Conservation (phyloP, 805 yeast genomes). For the Clavispora asparagi region DNA sequence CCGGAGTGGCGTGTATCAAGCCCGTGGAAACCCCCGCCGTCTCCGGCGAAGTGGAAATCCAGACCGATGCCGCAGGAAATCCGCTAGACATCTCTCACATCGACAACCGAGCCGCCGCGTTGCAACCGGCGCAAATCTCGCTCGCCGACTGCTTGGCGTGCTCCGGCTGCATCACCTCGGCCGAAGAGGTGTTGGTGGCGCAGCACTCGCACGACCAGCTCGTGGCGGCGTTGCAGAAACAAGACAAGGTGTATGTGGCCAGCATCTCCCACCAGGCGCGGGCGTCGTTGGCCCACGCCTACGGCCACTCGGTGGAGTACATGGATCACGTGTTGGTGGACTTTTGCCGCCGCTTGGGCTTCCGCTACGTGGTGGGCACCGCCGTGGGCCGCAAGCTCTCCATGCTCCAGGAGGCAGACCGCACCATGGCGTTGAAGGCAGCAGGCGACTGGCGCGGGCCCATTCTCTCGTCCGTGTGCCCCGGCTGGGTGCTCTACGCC, state of each 20-base stretch:
- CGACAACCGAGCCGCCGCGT: conserved; percentile 44
- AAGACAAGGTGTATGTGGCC: conserved; percentile 47
- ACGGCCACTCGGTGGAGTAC: conserved; percentile 43
- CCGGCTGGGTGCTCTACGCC: conserved; percentile 94
- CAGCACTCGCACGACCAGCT: conserved; percentile 85
- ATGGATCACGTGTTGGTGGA: conserved; percentile 59
- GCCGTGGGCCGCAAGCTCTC: conserved; percentile 75
- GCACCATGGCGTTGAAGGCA: conserved; percentile 41
- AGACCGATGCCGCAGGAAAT: conserved; percentile 52
- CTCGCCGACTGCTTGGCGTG: conserved; percentile 94
- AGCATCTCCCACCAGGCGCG: conserved; percentile 85
- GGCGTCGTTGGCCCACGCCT: conserved; percentile 73
- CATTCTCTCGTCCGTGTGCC: conserved; percentile 70
- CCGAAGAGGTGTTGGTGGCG: conserved; percentile 90
- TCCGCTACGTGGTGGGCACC: conserved; percentile 73
- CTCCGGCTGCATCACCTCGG: conserved; percentile 93
- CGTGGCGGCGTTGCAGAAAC: conserved; percentile 47
- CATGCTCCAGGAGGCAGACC: conserved; percentile 38
- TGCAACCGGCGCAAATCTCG: conserved; percentile 81
- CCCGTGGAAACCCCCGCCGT: conserved; percentile 52
- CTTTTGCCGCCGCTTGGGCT: conserved; percentile 58
- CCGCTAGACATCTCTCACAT: conserved; percentile 66
- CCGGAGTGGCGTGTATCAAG: conserved; percentile 91
- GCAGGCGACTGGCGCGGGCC: conserved; percentile 34
- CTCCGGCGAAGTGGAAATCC: conserved; percentile 47